Percentiles rank a stretch among this genome's conserved stretches.
Conservation (phyloP, 345 rosid species). For the Gossypium bickii region DNA sequence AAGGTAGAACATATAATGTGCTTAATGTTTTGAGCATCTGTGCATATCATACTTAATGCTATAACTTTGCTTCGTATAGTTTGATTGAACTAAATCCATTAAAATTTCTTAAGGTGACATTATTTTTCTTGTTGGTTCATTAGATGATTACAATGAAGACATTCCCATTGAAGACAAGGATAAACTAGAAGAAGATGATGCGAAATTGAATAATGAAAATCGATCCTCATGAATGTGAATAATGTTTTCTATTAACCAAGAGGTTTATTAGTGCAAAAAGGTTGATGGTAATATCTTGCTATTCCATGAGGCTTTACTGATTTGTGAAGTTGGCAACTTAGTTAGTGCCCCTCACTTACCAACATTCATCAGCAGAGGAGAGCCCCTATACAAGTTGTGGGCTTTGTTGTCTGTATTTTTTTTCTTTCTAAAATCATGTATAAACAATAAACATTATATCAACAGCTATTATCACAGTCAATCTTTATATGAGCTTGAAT, state of each 20-base stretch:
- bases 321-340: background rate
- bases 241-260: background rate
- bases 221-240: background rate
- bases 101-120: background rate
- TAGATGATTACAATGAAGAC: slow-evolving; percentile 45
- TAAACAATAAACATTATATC: no score
- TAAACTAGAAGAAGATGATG: slow-evolving; percentile 48
- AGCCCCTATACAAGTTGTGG: no score
- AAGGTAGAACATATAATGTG: background rate
- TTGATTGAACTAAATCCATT: background rate
- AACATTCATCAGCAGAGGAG: background rate
- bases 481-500: no score
- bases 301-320: background rate
- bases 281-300: background rate
- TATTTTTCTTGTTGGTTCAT: slow-evolving; percentile 30
- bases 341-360: background rate
- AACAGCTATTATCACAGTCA: no score
- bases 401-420: no score
- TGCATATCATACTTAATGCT: background rate
- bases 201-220: slow-evolving; percentile 19
- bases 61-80: background rate
- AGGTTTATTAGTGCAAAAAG: background rate
- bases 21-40: background rate
- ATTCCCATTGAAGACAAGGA: slow-evolving; percentile 76
- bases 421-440: no score